Evolutionary conservation across 768 basidiomycete species (phyloP).

Genomic region (Serendipita sp.): DNA sequence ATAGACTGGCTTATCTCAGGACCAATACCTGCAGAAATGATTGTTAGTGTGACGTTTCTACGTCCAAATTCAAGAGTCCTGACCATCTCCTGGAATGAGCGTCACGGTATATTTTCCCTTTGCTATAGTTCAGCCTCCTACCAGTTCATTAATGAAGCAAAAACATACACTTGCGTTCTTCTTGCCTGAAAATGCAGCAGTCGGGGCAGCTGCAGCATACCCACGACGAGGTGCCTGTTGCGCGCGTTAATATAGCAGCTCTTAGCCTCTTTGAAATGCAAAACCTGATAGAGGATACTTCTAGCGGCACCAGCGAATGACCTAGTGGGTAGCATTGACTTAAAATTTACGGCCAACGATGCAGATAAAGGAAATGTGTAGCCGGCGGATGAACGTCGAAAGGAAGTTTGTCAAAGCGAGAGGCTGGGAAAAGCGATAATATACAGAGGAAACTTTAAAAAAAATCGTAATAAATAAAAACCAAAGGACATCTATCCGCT

Average conservation of each 20-base stretch:
- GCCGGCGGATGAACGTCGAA: not conserved
- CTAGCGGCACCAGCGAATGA: conserved; percentile 11
- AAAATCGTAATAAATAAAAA: not conserved
- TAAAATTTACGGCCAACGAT: not conserved
- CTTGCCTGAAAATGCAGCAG: conserved; percentile 79
- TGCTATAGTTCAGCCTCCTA: not conserved
- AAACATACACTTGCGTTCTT: conserved; percentile 67
- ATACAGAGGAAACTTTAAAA: not conserved
- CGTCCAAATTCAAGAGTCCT: conserved; percentile 15
- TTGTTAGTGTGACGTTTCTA: conserved; percentile 9
- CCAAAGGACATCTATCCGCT: conserved; percentile 26
- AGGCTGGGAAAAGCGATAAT: not conserved
- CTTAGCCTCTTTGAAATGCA: conserved; percentile 1
- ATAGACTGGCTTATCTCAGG: conserved; percentile 96
- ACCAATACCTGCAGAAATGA: conserved; percentile 63
- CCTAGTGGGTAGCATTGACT: conserved; percentile 10
- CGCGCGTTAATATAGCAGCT: not conserved
- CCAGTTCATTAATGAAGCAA: not conserved
- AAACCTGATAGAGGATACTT: not conserved
- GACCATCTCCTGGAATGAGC: conserved; percentile 91
- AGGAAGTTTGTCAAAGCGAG: not conserved
- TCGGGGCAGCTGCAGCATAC: conserved; percentile 62
- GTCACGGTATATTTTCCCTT: conserved; percentile 97
- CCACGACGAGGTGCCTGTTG: conserved; percentile 31
- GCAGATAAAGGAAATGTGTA: no score